These are phyloP conservation scores for Suillus plorans DNA, from an alignment of 768 basidiomycete genomes.

Conservation along the genomic window DNA sequence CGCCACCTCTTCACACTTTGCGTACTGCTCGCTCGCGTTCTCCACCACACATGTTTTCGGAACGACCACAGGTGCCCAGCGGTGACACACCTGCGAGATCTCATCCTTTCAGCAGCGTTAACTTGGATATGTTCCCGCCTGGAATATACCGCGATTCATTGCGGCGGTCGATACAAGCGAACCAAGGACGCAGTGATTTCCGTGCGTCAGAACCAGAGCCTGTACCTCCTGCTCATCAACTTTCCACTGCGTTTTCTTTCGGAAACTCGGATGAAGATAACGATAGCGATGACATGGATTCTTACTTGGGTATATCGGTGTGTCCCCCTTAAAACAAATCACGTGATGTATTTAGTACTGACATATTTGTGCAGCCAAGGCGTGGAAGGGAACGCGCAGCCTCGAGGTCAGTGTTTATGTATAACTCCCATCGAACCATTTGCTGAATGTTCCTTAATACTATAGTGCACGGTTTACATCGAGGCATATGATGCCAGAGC, in stretches of 20 bases:
- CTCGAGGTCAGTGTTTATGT: background rate
- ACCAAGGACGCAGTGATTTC: conserved; percentile 13
- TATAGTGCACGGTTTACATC: background rate
- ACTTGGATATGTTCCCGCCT: conserved; percentile 31
- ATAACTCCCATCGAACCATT: background rate
- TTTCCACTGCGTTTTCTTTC: background rate
- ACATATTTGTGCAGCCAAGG: conserved; percentile 2
- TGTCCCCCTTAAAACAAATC: background rate
- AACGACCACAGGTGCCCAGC: background rate
- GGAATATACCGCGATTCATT: conserved; percentile 33
- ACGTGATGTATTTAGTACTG: background rate
- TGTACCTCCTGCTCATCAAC: background rate
- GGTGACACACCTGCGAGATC: conserved; percentile 10
- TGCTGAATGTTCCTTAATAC: background rate
- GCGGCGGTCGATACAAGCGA: conserved; percentile 16
- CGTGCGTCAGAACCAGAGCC: background rate
- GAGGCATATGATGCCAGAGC: conserved; percentile 3
- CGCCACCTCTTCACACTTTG: background rate
- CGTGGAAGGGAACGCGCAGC: conserved; percentile 5
- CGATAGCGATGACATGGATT: conserved; percentile 3
- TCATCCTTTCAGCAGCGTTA: conserved; percentile 31
- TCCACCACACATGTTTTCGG: background rate
- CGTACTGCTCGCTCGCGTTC: background rate
- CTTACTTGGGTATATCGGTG: background rate
- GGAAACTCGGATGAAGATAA: conserved; percentile 7